Percentiles rank a stretch among this genome's conserved stretches.
Conservation (phyloP, 2,329 filamentous ascomycete species). For the Xylariaceae sp. region DNA sequence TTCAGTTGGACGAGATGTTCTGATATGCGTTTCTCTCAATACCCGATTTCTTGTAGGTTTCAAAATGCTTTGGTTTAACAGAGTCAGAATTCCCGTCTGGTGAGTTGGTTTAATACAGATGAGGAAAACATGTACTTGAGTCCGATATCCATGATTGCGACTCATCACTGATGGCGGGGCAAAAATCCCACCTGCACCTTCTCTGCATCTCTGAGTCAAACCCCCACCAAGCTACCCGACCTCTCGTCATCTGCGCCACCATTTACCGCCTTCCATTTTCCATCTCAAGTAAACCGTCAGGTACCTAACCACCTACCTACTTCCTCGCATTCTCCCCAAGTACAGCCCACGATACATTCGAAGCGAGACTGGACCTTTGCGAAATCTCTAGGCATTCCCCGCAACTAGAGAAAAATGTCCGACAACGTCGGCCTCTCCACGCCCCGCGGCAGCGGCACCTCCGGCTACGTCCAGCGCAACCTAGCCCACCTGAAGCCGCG, state of each 20-base stretch:
- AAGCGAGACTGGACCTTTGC: not conserved
- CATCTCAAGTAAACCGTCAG: too few species aligned
- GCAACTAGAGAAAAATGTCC: constrained; percentile 59
- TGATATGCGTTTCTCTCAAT: too few species aligned
- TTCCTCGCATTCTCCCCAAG: not conserved
- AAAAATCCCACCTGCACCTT: constrained; percentile 1
- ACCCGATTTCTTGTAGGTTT: too few species aligned
- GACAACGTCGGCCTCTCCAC: constrained; percentile 96
- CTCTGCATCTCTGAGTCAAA: constrained; percentile 8
- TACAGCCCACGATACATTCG: not conserved
- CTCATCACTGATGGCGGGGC: constrained; percentile 12
- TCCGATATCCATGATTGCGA: too few species aligned
- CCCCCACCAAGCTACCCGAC: constrained; percentile 6
- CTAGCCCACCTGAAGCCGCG: constrained; percentile 82
- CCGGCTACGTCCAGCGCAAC: constrained; percentile 96
- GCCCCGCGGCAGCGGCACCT: constrained; percentile 90
- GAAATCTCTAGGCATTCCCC: too few species aligned
- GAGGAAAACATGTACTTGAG: not conserved
- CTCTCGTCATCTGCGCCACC: constrained; percentile 11
- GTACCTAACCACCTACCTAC: constrained; percentile 2
- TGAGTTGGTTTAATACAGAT: too few species aligned
- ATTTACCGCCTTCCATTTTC: constrained; percentile 14
- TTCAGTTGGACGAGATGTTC: too few species aligned
- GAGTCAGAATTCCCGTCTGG: too few species aligned
- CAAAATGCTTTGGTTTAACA: too few species aligned